Evolutionary conservation across 73 alveolate genomes (phyloP), one percentile per base, ranked within the genome.

Genomic region (Effrenium voratum): DNA sequence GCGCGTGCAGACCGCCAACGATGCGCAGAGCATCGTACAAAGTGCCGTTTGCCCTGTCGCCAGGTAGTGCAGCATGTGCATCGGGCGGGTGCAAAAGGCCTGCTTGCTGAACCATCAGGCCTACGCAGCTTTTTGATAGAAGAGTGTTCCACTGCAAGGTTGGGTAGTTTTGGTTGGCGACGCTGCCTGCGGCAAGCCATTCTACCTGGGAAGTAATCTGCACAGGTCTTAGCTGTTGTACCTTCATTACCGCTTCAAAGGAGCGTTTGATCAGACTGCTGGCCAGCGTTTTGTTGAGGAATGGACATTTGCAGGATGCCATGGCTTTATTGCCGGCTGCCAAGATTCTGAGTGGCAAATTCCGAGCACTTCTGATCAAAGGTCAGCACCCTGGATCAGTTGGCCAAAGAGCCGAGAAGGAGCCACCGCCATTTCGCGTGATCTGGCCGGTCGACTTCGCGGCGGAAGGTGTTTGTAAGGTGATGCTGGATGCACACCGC

Each of bases 181-280:
- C 45, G 97, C 97, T 44, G 97, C 97, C 10, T 90, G 97, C 38
- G 97, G 97, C n/a, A 90, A 90, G 97, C 97, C 97, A 28, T 90
- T 90, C 55, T 90, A 90, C 50, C 68, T 90, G 30, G 97, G 97
- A 76, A 66, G 77, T 75, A 90, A 90, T n/a, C 57, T 90, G 97
- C 50, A 13, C 22, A 45, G 72, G 55, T 44, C 97, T 68, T 24
- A n/a, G 76, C 44, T n/a, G 45, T 43, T 2, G 32, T 30, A 40
- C 5, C 36, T 5, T 10, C 34, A 36, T 40, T 41, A 12, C 57
- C 36, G 52, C 26, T 73, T 40, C 84, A 73, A 66, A 30, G 32
- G 16, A 22, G 36, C 32, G 32, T 38, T 34, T 36, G 19, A 3
- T 32, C 52, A 8, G 3, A 8, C 86, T 34, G 86, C 86, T 5